phyloP scores from a whole-genome alignment of 495 filamentous ascomycete species.

The Amorphotheca resinae region DNA sequence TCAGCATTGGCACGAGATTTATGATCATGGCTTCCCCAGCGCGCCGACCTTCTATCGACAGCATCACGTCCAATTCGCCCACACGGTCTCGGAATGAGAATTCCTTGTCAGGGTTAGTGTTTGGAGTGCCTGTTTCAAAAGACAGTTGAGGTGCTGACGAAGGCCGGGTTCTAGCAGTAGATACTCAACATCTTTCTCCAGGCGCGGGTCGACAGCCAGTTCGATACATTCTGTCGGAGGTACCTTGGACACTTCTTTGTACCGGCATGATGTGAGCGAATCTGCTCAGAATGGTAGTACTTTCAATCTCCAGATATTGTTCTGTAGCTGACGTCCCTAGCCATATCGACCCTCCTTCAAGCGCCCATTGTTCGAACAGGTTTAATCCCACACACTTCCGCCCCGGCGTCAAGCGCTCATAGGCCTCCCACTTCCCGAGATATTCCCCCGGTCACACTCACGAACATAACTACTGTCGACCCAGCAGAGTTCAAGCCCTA shows the following conservation, averaged over 20 bases:
- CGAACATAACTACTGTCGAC: constrained; percentile 79
- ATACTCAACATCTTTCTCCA: constrained; percentile 14
- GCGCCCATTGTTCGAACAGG: constrained; percentile 83
- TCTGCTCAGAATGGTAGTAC: constrained; percentile 66
- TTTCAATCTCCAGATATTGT: background rate
- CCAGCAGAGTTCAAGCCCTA: constrained; percentile 70
- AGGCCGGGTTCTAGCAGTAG: constrained; percentile 20
- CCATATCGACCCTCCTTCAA: constrained; percentile 88
- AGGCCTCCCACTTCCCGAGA: constrained; percentile 81
- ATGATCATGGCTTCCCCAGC: constrained; percentile 50
- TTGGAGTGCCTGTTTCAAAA: background rate
- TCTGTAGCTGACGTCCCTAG: constrained; percentile 26
- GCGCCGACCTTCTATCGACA: constrained; percentile 61
- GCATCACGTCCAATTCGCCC: constrained; percentile 40
- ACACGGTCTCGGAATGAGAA: constrained; percentile 44
- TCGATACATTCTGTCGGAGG: constrained; percentile 72
- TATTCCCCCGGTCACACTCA: constrained; percentile 87
- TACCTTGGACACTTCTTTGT: constrained; percentile 51
- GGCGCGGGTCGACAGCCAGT: constrained; percentile 76
- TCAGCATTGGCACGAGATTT: background rate
- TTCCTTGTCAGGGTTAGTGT: constrained; percentile 34
- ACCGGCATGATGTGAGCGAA: constrained; percentile 55
- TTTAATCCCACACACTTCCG: constrained; percentile 58
- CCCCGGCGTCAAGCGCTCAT: constrained; percentile 51
- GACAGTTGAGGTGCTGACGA: constrained; percentile 4